Conservation (phyloP, 768 basidiomycete genomes). For the Macrolepiota fuliginosa region DNA sequence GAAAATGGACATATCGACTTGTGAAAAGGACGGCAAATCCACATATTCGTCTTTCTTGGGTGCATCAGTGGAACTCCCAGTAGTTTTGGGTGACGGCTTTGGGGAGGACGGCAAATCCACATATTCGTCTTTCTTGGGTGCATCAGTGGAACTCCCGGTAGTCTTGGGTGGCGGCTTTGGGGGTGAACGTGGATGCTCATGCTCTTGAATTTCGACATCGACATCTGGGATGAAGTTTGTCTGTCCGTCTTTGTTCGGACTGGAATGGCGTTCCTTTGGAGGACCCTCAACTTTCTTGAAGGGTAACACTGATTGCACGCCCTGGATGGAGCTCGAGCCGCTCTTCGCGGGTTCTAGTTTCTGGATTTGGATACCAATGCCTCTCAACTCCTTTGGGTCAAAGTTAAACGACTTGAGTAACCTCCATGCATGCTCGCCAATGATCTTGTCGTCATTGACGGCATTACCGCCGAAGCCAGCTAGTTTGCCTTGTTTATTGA, state of each 20-base stretch:
- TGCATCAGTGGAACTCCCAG: constrained; percentile 11
- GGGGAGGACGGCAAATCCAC: constrained; percentile 61
- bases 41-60: constrained; percentile 22
- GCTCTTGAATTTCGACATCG: background rate
- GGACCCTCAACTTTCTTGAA: constrained; percentile 40
- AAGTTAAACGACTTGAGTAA: constrained; percentile 72
- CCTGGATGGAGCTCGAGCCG: constrained; percentile 27
- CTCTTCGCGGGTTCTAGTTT: constrained; percentile 65
- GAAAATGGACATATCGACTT: constrained; percentile 70
- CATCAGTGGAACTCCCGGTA: constrained; percentile 9
- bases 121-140: constrained; percentile 20
- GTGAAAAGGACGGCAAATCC: constrained; percentile 70
- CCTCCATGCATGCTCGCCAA: constrained; percentile 77
- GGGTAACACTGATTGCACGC: constrained; percentile 59
- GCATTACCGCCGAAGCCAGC: constrained; percentile 59
- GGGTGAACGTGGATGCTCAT: constrained; percentile 10
- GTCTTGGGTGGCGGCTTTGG: constrained; percentile 18
- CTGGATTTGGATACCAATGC: constrained; percentile 87
- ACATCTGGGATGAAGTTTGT: constrained; percentile 1
- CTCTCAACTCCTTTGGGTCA: constrained; percentile 84
- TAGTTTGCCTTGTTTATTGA: constrained; percentile 70
- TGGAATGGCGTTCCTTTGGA: constrained; percentile 2
- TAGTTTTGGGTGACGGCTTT: too few relatives aligned
- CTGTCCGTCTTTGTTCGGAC: constrained; percentile 13
- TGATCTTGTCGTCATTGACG: constrained; percentile 68